Evolutionary conservation across 2,329 filamentous ascomycete genomes (phyloP).

Genomic region (Metarhizium robertsii): DNA sequence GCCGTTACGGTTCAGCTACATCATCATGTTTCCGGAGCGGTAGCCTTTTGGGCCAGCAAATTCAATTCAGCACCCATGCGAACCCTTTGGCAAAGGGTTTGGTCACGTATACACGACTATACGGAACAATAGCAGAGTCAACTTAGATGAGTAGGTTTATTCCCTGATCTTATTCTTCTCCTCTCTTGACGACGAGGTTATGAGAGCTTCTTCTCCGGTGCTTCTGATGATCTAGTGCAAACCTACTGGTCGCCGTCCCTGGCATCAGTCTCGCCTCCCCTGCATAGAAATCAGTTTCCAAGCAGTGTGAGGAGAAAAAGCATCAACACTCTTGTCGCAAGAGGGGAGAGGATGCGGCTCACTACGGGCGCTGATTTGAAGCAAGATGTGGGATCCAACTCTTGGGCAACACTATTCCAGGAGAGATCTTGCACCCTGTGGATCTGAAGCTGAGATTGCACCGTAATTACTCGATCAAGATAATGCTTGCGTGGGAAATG

Average conservation of each 20-base stretch:
- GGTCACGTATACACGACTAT: background rate
- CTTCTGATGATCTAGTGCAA: background rate
- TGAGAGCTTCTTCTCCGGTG: background rate
- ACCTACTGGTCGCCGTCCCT: background rate
- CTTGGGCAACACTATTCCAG: constrained; percentile 2
- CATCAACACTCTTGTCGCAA: constrained; percentile 2
- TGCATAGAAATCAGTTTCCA: background rate
- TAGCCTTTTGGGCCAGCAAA: constrained; percentile 28
- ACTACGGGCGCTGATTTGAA: constrained; percentile 76
- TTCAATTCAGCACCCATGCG: background rate
- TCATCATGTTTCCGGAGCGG: constrained; percentile 46
- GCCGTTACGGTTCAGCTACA: background rate
- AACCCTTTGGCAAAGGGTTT: background rate
- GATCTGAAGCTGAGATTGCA: constrained; percentile 83
- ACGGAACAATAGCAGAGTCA: background rate
- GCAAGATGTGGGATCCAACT: constrained; percentile 44
- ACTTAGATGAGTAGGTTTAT: constrained; percentile 30
- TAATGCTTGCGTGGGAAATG: constrained; percentile 98
- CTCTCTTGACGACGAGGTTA: constrained; percentile 11
- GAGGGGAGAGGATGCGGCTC: constrained; percentile 48
- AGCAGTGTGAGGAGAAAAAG: background rate
- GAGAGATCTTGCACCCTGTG: constrained; percentile 16
- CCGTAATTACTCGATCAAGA: constrained; percentile 97
- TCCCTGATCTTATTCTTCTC: constrained; percentile 25
- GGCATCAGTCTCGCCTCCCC: background rate